Evolutionary conservation across 148 eudicot genomes (phyloP).

Genomic region (Rhododendron williamsianum): DNA sequence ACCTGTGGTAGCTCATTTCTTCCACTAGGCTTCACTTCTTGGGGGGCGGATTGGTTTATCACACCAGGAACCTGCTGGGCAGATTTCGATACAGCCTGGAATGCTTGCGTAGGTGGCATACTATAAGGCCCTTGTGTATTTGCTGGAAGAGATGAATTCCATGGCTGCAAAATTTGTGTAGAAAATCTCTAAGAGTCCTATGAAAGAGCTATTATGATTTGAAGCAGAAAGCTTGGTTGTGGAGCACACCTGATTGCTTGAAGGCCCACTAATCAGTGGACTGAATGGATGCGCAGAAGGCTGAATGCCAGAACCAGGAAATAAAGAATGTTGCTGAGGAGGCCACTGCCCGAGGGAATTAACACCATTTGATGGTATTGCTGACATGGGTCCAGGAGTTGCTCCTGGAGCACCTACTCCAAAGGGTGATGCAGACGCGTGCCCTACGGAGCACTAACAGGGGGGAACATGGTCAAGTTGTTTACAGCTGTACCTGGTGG

Average conservation of each 20-base stretch:
- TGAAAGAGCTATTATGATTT: not conserved
- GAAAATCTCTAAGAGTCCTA: not conserved
- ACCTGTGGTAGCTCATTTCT: constrained; percentile 83
- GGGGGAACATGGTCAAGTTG: constrained; percentile 21
- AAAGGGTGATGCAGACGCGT: constrained; percentile 5
- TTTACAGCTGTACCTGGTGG: constrained; percentile 12
- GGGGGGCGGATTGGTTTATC: constrained; percentile 20
- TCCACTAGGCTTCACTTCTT: constrained; percentile 42
- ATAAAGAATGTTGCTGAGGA: constrained; percentile 45
- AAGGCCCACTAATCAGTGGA: constrained; percentile 24
- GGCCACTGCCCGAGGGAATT: constrained; percentile 42
- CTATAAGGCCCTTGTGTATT: constrained; percentile 27
- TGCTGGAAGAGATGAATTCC: constrained; percentile 13
- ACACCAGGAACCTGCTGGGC: constrained; percentile 17
- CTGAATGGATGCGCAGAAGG: constrained; percentile 27
- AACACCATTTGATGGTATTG: not conserved
- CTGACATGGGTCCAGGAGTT: not conserved
- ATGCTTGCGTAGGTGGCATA: constrained; percentile 33
- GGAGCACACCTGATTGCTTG: constrained; percentile 40
- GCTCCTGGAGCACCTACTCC: constrained; percentile 19
- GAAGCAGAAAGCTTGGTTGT: not conserved
- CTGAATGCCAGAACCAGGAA: constrained; percentile 29
- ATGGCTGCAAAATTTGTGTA: constrained; percentile 1
- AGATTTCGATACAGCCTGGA: constrained; percentile 28
- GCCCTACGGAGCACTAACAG: constrained; percentile 25